Conservation (phyloP, 345 rosid genomes). For the Eutrema yunnanense region DNA sequence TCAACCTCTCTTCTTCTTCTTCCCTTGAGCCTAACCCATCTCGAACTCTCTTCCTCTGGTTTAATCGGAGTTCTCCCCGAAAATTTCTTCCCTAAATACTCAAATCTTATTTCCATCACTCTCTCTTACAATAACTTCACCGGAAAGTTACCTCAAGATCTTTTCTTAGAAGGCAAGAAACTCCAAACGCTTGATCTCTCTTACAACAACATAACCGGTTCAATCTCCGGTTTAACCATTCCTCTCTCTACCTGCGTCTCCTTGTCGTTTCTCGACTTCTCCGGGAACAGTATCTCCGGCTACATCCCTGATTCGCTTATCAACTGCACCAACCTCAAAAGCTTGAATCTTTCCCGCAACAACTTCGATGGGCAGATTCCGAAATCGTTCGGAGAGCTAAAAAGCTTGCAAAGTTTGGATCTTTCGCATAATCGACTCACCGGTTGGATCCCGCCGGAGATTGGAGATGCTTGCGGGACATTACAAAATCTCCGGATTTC, state of each 20-base stretch:
- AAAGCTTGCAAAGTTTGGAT: slow-evolving; percentile 57
- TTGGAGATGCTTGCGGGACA: slow-evolving; percentile 62
- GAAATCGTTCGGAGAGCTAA: slow-evolving; percentile 46
- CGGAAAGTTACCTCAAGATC: slow-evolving; percentile 51
- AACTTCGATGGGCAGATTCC: slow-evolving; percentile 66
- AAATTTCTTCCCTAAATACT: slow-evolving; percentile 46
- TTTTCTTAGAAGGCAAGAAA: slow-evolving; percentile 47
- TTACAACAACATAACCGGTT: slow-evolving; percentile 79
- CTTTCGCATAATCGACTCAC: slow-evolving; percentile 66
- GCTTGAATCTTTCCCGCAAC: slow-evolving; percentile 58
- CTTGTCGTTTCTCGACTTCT: slow-evolving; percentile 60
- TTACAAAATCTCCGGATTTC: slow-evolving; percentile 57
- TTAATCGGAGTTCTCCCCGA: slow-evolving; percentile 63
- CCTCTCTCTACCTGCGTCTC: slow-evolving; percentile 52
- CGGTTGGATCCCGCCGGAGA: slow-evolving; percentile 81
- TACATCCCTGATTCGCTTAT: slow-evolving; percentile 55
- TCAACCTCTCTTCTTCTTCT: slow-evolving; percentile 75
- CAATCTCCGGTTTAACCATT: slow-evolving; percentile 53
- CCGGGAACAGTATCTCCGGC: slow-evolving; percentile 51
- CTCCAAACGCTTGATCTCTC: slow-evolving; percentile 76
- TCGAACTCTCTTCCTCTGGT: slow-evolving; percentile 58
- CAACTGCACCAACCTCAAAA: slow-evolving; percentile 71
- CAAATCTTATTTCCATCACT: slow-evolving; percentile 48
- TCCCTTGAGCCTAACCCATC: slow-evolving; percentile 56
- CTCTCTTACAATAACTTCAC: slow-evolving; percentile 66